Conservation (phyloP, 1,284 basidiomycete genomes). For the Mycena citricolor region DNA sequence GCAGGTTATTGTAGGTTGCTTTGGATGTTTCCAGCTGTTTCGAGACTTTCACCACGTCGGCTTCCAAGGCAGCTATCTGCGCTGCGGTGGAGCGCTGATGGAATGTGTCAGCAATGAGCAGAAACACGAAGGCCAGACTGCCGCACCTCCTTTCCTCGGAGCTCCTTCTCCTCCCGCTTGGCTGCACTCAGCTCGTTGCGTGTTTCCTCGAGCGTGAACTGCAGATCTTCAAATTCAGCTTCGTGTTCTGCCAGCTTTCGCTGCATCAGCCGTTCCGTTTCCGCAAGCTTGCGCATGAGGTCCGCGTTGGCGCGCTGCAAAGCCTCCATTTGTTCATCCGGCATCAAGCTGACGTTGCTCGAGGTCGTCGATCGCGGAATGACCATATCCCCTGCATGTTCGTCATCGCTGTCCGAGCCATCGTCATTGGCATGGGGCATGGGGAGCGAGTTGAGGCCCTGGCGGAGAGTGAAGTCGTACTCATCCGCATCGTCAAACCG, state of each 20-base stretch:
- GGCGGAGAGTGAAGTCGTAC: constrained; percentile 36
- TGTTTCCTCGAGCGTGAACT: constrained; percentile 70
- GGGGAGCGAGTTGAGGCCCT: constrained; percentile 31
- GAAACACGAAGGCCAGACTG: constrained; percentile 1
- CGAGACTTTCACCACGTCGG: constrained; percentile 73
- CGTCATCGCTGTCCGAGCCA: constrained; percentile 41
- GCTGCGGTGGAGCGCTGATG: constrained; percentile 56
- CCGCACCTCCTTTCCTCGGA: constrained; percentile 76
- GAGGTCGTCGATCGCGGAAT: constrained; percentile 55
- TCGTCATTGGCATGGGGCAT: constrained; percentile 21
- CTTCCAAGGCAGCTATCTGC: constrained; percentile 71
- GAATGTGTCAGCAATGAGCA: constrained; percentile 8
- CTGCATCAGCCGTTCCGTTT: constrained; percentile 69
- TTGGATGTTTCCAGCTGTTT: constrained; percentile 71
- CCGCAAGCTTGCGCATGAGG: constrained; percentile 66
- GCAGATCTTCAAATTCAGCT: constrained; percentile 72
- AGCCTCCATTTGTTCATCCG: constrained; percentile 65
- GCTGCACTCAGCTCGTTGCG: constrained; percentile 70
- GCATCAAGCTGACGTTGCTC: constrained; percentile 63
- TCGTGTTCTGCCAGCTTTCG: constrained; percentile 72
- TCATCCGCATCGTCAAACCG: constrained; percentile 29
- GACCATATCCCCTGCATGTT: constrained; percentile 58
- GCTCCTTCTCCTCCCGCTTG: constrained; percentile 86
- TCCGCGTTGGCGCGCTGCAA: constrained; percentile 75
- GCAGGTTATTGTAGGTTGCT: constrained; percentile 67